Evolutionary conservation across 2,329 filamentous ascomycete species (phyloP).

Genomic region (Penicillium sp.): DNA sequence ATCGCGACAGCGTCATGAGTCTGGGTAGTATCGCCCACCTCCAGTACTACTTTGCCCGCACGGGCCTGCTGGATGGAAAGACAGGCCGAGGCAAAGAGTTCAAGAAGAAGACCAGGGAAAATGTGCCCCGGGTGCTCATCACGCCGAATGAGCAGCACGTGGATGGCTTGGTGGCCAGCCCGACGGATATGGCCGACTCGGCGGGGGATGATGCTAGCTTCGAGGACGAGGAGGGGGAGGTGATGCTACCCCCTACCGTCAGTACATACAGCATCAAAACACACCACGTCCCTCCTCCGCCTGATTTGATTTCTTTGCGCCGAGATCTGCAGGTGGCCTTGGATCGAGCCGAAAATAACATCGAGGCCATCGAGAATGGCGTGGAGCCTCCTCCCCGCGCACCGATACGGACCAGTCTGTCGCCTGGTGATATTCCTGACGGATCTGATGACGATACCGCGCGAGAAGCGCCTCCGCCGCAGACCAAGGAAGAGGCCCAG

Average conservation of each 20-base stretch:
- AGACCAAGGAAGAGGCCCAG: slow-evolving; percentile 82
- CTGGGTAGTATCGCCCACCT: slow-evolving; percentile 94
- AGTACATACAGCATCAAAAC: slow-evolving; percentile 91
- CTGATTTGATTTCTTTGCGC: slow-evolving; percentile 78
- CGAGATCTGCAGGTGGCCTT: slow-evolving; percentile 68
- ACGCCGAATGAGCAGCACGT: slow-evolving; percentile 43
- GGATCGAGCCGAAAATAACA: slow-evolving; percentile 66
- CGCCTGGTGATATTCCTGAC: slow-evolving; percentile 39
- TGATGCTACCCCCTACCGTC: slow-evolving; percentile 93
- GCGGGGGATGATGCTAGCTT: slow-evolving; percentile 52
- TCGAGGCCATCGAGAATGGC: slow-evolving; percentile 52
- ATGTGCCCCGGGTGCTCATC: slow-evolving; percentile 44
- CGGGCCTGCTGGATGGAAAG: slow-evolving; percentile 89
- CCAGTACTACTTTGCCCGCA: slow-evolving; percentile 97
- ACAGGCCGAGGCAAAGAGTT: slow-evolving; percentile 80
- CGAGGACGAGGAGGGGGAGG: slow-evolving; percentile 60
- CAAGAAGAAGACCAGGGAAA: slow-evolving; percentile 52
- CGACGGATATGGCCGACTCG: slow-evolving; percentile 46
- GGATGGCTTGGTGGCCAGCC: slow-evolving; percentile 54
- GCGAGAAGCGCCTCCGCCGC: slow-evolving; percentile 39
- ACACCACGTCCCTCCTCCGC: slow-evolving; percentile 78
- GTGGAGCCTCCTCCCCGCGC: slow-evolving; percentile 33
- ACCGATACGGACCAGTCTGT: slow-evolving; percentile 34
- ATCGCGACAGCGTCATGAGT: slow-evolving; percentile 92
- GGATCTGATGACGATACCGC: slow-evolving; percentile 44